Conservation (phyloP, 768 basidiomycete genomes). For the Lactifluus piperatus region DNA sequence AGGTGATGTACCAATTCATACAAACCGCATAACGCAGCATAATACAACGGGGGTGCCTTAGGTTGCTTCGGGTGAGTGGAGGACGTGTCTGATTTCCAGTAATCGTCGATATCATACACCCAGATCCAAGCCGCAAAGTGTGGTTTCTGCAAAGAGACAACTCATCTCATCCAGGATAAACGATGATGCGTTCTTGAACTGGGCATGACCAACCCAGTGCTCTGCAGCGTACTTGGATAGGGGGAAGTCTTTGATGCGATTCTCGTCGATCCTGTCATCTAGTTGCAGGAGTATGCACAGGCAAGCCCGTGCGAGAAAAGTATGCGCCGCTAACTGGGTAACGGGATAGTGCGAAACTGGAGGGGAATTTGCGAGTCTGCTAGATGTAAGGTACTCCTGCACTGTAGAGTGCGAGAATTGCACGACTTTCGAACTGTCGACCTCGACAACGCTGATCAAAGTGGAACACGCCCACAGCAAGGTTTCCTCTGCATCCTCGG, state of each 20-base stretch:
- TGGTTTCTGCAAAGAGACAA: background rate
- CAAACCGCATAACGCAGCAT: background rate
- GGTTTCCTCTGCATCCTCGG: background rate
- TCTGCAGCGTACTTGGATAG: background rate
- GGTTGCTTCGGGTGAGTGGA: background rate
- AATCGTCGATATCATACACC: too few relatives aligned
- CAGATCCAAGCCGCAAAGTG: background rate
- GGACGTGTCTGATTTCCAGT: background rate
- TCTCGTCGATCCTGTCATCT: too few relatives aligned
- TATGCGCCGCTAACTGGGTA: background rate
- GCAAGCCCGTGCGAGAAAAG: background rate
- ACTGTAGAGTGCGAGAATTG: background rate
- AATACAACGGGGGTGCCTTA: background rate
- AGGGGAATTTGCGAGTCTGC: background rate
- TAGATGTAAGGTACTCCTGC: background rate
- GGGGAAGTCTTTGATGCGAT: too few relatives aligned
- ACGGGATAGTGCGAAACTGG: background rate
- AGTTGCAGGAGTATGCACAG: background rate
- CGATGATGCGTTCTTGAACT: background rate
- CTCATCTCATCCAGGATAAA: background rate
- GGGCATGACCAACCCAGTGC: background rate
- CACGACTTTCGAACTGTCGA: background rate
- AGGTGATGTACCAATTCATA: background rate
- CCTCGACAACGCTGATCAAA: background rate
- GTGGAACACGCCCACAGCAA: background rate